Conservation (phyloP, 2,329 filamentous ascomycete species). For the Juglanconis sp. region DNA sequence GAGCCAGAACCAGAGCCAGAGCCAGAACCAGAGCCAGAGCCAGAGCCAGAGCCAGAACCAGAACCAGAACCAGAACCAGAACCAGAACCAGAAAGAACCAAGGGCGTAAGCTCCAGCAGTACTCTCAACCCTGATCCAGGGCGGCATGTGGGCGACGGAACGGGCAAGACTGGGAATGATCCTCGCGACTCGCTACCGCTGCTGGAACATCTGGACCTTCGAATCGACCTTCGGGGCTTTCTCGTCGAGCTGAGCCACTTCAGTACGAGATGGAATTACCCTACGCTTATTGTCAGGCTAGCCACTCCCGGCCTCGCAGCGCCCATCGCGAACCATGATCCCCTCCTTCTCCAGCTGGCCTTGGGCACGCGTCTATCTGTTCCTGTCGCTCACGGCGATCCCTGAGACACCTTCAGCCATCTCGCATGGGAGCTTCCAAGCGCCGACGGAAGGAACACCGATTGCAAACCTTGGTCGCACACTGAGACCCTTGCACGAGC, state of each 20-base stretch:
- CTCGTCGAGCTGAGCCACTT: neutral
- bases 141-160: neutral
- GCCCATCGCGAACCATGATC: neutral
- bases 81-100: neutral
- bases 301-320: too few species aligned
- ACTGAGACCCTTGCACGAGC: neutral
- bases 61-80: too few species aligned
- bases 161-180: neutral
- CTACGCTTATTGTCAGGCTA: neutral
- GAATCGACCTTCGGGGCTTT: too few species aligned
- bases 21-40: too few species aligned
- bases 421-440: neutral
- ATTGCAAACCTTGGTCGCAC: neutral
- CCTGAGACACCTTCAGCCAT: neutral
- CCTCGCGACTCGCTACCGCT: neutral
- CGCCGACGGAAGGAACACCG: neutral
- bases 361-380: neutral
- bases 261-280: constrained; percentile 16
- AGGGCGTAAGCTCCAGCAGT: neutral
- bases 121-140: neutral
- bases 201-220: neutral
- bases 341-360: neutral
- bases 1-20: too few species aligned
- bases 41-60: too few species aligned
- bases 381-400: neutral